Evolutionary conservation across 345 rosid genomes (phyloP), one percentile per base, ranked within the genome.

Genomic region (Durio zibethinus): DNA sequence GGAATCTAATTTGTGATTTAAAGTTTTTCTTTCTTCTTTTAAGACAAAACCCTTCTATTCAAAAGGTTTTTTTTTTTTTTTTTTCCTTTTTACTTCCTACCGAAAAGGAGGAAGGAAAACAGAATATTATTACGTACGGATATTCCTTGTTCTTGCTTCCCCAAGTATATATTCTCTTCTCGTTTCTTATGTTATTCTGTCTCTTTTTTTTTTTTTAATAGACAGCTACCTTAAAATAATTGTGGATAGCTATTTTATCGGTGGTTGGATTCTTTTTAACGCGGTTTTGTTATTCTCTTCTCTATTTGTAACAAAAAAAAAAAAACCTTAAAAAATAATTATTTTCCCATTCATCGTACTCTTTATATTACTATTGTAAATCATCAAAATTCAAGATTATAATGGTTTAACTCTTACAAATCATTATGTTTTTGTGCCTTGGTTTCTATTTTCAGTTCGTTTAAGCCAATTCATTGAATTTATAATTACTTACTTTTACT

Each of bases 151-250:
- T 9, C 16, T 47, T 54, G 62, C 71, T 76, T 81, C 84, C 62
- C 69, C 77, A 81, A 81, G 70, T 74, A 78, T 74, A 35, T 78
- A 43, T 78, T 69, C 50, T 77, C 7, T 31, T 54, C 21, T 54
- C 21, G 27, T 54, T 53, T 54, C 60, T n/a, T n/a, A n/a, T n/a
- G 25, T 54, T 7, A 54, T 54, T n/a, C 60, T 4, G 21, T 18
- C 18, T 21, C 18, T 9, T 43, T 43, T 10, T 12, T 43, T 12
- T 5, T 5, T 5, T 18, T 52, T 0, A 36, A 36, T 36, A 36
- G 40, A 36, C 2, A 4, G 1, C 16, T 52, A 2, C 9, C 9
- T 21, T 56, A 7, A 8, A 21, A 2, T 21, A 56, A 56, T 57
- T 21, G 31, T 23, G 62, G 15, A 10, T 57, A 23, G 62, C 62